phyloP scores from a whole-genome alignment of 1,284 basidiomycete genomes.

The Fomes fomentarius region DNA sequence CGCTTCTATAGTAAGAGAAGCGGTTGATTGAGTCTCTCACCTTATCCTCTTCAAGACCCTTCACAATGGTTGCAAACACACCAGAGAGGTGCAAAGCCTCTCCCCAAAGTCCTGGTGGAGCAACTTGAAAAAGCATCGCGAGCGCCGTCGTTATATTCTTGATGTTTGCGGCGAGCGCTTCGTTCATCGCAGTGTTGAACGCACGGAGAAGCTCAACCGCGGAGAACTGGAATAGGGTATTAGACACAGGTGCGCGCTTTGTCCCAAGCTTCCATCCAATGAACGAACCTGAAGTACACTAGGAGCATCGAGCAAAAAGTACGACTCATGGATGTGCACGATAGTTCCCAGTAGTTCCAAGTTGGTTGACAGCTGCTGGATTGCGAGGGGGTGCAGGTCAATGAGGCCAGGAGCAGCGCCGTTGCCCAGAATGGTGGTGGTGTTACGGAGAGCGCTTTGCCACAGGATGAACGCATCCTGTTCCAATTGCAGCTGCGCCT shows the following conservation, averaged over 20 bases:
- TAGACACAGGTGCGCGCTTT: too few relatives aligned
- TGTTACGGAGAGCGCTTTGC: constrained; percentile 75
- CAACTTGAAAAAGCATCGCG: constrained; percentile 60
- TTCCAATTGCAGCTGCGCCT: constrained; percentile 78
- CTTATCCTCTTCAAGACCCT: constrained; percentile 64
- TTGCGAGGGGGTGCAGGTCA: constrained; percentile 69
- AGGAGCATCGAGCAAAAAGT: constrained; percentile 74
- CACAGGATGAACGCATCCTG: constrained; percentile 80
- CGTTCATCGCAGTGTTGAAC: constrained; percentile 50
- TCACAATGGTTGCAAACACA: constrained; percentile 63
- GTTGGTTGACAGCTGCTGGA: constrained; percentile 67
- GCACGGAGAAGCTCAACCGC: constrained; percentile 59
- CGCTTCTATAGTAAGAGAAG: background rate
- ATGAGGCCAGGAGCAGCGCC: constrained; percentile 59
- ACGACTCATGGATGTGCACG: constrained; percentile 77
- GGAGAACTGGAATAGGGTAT: constrained; percentile 42
- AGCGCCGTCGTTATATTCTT: constrained; percentile 60
- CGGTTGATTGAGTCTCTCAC: constrained; percentile 37
- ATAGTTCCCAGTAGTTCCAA: constrained; percentile 77
- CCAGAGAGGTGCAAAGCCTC: constrained; percentile 72
- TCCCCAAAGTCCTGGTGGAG: constrained; percentile 67
- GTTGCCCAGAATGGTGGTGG: constrained; percentile 52
- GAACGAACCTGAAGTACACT: constrained; percentile 66
- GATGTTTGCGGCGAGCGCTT: constrained; percentile 55
- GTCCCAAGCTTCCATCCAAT: too few relatives aligned